Base-by-base conservation (phyloP, 352 stramenopile species). In the Blastocystis sp. region DNA sequence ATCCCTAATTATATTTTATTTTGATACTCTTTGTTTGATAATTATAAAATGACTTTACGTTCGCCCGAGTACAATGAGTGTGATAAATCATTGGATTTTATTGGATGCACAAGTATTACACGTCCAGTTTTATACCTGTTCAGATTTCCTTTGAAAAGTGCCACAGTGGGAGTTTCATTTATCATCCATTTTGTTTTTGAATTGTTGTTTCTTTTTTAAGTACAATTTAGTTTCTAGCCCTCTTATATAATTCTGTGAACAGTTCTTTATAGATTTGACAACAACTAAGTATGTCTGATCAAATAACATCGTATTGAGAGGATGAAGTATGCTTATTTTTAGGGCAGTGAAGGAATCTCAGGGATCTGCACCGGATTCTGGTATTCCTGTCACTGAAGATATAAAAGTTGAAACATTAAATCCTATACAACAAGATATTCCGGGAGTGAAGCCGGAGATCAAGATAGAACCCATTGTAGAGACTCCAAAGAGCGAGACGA, bases 81-180 rank as follows among this genome's bases (percentile, higher is more conserved):
- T 56, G 9, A 23, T 15, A 11, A 9, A 56, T 45, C 29, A 59
- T 9, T 56, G 13, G 34, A 23, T 77, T 77, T 77, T 37, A 77
- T 55, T 56, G 50, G 50, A 59, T 77, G 39, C 23, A 54, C 43
- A 23, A 26, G 66, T 77, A n/a, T 77, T 20, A 34, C 20, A 37
- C 15, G 34, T 56, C 15, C 23, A 26, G 7, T 66, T n/a, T 55
- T 39, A 39, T 45, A 39, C 11, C 39, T 55, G 53, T 66, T 84
- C 62, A 50, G 62, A 66, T 84, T 68, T 84, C 73, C 73, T 84
- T 84, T 84, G 73, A 84, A 84, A 84, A 84, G 50, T 64, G 73
- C 20, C 50, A 53, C 73, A 39, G n/a, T 26, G 47, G 73, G 73
- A 29, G 73, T 84, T 84, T 84, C 73, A 84, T 63, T 68, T 4